Conservation (phyloP, 2,329 filamentous ascomycete genomes). For the Trichoderma citrinoviride region DNA sequence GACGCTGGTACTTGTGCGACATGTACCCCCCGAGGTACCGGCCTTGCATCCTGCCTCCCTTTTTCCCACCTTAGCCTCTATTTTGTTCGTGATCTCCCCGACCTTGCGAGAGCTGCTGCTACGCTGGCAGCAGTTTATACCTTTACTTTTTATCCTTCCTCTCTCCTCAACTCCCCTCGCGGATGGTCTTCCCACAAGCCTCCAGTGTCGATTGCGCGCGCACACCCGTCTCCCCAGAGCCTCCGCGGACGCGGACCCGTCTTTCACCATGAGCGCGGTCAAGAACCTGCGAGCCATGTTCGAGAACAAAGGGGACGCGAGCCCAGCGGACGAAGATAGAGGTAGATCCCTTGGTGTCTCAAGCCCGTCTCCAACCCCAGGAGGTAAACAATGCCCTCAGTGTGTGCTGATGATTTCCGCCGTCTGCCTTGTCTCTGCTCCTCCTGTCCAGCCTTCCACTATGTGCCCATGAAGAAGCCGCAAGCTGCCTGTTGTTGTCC, state of each 20-base stretch:
- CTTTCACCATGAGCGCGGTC: conserved; percentile 61
- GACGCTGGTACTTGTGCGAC: neutral
- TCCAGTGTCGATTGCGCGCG: conserved; percentile 12
- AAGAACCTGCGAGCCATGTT: conserved; percentile 78
- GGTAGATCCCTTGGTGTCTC: conserved; percentile 63
- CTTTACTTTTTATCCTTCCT: neutral
- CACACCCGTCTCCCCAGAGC: neutral
- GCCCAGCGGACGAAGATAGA: conserved; percentile 63
- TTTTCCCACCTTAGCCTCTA: conserved; percentile 13
- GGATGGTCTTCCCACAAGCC: neutral
- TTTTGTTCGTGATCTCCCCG: conserved; percentile 16
- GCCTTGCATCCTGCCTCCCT: conserved; percentile 4
- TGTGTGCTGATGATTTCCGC: conserved; percentile 18
- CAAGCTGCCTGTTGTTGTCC: conserved; percentile 15
- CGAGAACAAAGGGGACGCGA: conserved; percentile 66
- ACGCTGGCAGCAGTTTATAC: neutral
- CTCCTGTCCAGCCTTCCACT: conserved; percentile 55
- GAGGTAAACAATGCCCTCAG: conserved; percentile 27
- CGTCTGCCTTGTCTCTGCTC: neutral
- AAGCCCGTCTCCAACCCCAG: conserved; percentile 30
- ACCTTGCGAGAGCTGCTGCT: neutral
- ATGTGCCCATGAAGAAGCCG: conserved; percentile 11
- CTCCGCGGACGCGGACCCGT: conserved; percentile 28
- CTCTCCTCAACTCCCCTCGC: neutral
- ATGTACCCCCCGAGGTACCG: neutral